Percentiles rank a stretch among this genome's conserved stretches.
Evolutionary conservation across 2,329 filamentous ascomycete species (phyloP).

Genomic region (Aspergillus sojae): DNA sequence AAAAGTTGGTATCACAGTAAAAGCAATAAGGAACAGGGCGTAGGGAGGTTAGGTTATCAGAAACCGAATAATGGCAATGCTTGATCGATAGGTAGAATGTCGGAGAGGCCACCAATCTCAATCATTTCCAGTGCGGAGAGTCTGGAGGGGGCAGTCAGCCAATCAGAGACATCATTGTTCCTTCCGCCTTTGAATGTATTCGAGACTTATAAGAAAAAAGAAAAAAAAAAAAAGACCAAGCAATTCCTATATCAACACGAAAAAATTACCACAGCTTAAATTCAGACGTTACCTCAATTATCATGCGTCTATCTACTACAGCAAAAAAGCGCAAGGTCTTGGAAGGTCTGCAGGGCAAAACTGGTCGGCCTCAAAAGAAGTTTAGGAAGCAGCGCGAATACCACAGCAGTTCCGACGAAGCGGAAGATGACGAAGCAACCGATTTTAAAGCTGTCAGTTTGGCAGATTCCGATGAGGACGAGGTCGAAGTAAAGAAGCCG

Average conservation of each 20-base stretch:
- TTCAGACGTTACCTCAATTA: constrained; percentile 15
- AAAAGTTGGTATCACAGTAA: background rate
- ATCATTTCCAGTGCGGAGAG: constrained; percentile 30
- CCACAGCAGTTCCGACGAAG: constrained; percentile 64
- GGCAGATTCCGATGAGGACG: constrained; percentile 49
- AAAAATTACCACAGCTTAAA: constrained; percentile 8
- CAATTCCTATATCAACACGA: constrained; percentile 1
- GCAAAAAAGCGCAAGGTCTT: constrained; percentile 61
- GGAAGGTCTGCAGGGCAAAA: constrained; percentile 59
- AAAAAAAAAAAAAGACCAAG: constrained; percentile 14
- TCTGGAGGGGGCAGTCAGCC: constrained; percentile 18
- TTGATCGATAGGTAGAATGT: constrained; percentile 12
- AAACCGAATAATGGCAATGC: background rate
- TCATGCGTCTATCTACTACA: constrained; percentile 44
- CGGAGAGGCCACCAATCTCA: constrained; percentile 19
- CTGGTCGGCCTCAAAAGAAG: constrained; percentile 57
- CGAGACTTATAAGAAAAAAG: constrained; percentile 28
- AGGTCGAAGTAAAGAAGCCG: constrained; percentile 25
- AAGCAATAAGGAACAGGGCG: background rate
- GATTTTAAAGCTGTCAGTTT: constrained; percentile 56
- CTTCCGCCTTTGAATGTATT: constrained; percentile 29
- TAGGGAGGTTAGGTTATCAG: background rate
- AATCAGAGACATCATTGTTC: constrained; percentile 33
- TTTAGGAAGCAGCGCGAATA: constrained; percentile 66
- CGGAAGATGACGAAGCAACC: constrained; percentile 47